Evolutionary conservation across 1,284 basidiomycete genomes (phyloP).

Genomic region (Ustilago lituana): DNA sequence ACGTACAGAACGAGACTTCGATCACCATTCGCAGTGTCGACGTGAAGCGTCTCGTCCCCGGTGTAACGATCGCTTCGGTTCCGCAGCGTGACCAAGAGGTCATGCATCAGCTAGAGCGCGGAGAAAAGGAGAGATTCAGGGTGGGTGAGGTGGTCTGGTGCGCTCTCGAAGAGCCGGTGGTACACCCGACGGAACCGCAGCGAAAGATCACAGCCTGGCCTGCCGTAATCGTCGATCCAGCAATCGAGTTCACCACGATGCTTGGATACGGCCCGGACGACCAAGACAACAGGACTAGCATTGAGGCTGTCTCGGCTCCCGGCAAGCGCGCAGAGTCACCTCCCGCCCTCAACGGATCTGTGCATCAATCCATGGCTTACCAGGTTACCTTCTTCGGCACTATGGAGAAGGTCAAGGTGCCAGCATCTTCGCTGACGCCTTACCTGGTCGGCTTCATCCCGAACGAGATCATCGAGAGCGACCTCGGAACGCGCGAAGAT

Average conservation of each 20-base stretch:
- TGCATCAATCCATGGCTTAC: constrained; percentile 31
- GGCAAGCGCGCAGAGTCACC: constrained; percentile 11
- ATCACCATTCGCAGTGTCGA: constrained; percentile 33
- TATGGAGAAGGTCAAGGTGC: constrained; percentile 31
- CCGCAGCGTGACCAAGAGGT: constrained; percentile 40
- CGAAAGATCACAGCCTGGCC: constrained; percentile 41
- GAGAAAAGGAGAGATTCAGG: constrained; percentile 49
- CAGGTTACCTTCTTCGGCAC: constrained; percentile 45
- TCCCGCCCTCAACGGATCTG: constrained; percentile 8
- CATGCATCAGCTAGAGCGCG: constrained; percentile 29
- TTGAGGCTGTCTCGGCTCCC: constrained; percentile 25
- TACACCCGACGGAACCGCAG: constrained; percentile 11
- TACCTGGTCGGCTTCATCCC: constrained; percentile 33
- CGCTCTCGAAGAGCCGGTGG: constrained; percentile 34
- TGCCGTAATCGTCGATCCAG: constrained; percentile 30
- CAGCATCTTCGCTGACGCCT: constrained; percentile 27
- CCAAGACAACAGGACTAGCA: constrained; percentile 15
- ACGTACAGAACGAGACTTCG: constrained; percentile 9
- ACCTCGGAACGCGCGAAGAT: constrained; percentile 27
- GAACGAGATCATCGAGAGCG: constrained; percentile 13
- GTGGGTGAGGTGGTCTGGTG: constrained; percentile 49
- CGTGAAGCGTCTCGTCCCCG: constrained; percentile 39
- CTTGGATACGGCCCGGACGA: constrained; percentile 13
- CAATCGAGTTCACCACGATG: constrained; percentile 13
- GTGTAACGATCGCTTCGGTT: constrained; percentile 34